These are phyloP conservation scores for Colletotrichum eremochloae DNA, from an alignment of 2,329 filamentous ascomycete species.

Conservation along the genomic window DNA sequence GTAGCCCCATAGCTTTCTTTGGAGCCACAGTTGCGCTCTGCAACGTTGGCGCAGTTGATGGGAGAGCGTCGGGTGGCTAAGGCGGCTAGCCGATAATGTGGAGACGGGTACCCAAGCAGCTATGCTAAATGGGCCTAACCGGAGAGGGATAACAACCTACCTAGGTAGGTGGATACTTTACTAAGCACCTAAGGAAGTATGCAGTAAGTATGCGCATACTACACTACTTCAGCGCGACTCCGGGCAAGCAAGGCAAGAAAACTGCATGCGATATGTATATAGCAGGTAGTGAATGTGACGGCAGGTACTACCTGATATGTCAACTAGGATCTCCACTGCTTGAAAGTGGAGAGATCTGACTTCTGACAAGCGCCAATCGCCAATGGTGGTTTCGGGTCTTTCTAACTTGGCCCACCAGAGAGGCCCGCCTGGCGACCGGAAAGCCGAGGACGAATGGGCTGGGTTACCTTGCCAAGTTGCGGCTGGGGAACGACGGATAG, in stretches of 20 bases:
- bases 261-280: too few relatives aligned
- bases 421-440: neutral
- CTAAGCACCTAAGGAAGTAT: too few relatives aligned
- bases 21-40: neutral
- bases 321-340: neutral
- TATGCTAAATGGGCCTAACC: too few relatives aligned
- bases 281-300: too few relatives aligned
- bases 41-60: neutral
- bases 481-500: neutral
- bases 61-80: neutral
- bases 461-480: neutral
- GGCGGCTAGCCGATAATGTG: neutral
- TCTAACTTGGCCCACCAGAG: neutral
- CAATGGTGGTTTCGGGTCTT: neutral
- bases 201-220: too few relatives aligned
- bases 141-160: too few relatives aligned
- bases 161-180: too few relatives aligned
- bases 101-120: too few relatives aligned
- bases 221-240: too few relatives aligned
- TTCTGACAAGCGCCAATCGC: conserved; percentile 14
- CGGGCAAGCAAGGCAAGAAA: too few relatives aligned
- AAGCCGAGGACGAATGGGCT: neutral
- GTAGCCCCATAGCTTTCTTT: neutral
- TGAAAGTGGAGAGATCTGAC: neutral
- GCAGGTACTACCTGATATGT: neutral